Evolutionary conservation across 2,329 filamentous ascomycete species (phyloP).

Genomic region (Cytospora chrysosperma): DNA sequence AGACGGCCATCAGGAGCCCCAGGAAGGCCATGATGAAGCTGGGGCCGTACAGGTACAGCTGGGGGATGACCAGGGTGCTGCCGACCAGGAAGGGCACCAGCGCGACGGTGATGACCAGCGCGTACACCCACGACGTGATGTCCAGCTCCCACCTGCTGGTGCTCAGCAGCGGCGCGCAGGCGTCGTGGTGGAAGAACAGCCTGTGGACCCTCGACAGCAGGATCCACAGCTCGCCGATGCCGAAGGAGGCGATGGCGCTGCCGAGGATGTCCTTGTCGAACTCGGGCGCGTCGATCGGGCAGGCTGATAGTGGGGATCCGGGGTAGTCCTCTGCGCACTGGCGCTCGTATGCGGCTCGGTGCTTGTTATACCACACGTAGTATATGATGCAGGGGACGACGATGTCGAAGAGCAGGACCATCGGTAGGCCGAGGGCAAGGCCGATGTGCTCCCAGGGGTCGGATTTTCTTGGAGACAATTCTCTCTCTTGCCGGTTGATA

Average conservation of each 20-base stretch:
- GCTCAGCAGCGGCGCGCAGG: slow-evolving; percentile 22
- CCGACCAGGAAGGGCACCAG: slow-evolving; percentile 22
- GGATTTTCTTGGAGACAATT: not conserved
- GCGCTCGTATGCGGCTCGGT: not conserved
- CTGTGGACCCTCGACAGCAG: slow-evolving; percentile 17
- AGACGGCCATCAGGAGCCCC: slow-evolving; percentile 16
- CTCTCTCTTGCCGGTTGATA: not conserved
- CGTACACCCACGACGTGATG: slow-evolving; percentile 23
- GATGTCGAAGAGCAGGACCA: slow-evolving; percentile 23
- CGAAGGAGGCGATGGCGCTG: slow-evolving; percentile 57
- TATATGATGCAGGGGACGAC: slow-evolving; percentile 24
- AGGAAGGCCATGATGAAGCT: slow-evolving; percentile 22
- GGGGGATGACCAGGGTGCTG: slow-evolving; percentile 15
- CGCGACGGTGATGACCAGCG: slow-evolving; percentile 13
- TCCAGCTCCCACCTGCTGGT: slow-evolving; percentile 21
- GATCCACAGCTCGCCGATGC: slow-evolving; percentile 35
- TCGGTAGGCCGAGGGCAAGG: slow-evolving; percentile 21
- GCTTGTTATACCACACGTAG: slow-evolving; percentile 19
- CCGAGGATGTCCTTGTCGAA: slow-evolving; percentile 53
- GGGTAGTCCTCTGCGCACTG: not conserved
- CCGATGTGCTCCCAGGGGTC: slow-evolving; percentile 19
- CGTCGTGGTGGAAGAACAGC: slow-evolving; percentile 17
- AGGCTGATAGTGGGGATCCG: slow-evolving; percentile 1
- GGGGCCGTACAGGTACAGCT: slow-evolving; percentile 21
- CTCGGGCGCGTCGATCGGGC: slow-evolving; percentile 6